Conservation (phyloP, 805 yeast genomes). For the Lipomyces yamadae region DNA sequence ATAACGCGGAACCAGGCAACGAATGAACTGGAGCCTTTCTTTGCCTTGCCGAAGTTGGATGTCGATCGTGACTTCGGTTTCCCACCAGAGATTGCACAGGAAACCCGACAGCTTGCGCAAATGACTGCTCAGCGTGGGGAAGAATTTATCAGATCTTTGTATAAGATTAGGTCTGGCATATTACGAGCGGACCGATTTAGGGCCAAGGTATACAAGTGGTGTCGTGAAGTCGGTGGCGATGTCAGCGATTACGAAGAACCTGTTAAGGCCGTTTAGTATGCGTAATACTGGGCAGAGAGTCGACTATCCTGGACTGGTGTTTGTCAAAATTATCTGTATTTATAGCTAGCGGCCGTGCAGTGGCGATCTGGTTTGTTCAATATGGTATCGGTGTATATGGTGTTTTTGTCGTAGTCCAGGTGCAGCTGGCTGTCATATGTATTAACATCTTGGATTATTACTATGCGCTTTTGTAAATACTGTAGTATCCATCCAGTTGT, state of each 20-base stretch:
- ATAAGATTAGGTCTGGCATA: slow-evolving; percentile 73
- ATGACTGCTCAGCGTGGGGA: slow-evolving; percentile 81
- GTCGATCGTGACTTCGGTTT: slow-evolving; percentile 58
- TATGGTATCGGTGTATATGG: slow-evolving; percentile 2
- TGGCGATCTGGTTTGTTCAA: background rate
- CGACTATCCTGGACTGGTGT: background rate
- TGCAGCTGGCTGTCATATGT: background rate
- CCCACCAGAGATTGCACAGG: slow-evolving; percentile 64
- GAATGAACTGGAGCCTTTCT: slow-evolving; percentile 62
- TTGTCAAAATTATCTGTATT: background rate
- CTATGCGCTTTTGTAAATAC: background rate
- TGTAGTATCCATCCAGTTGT: background rate
- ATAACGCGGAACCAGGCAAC: slow-evolving; percentile 43
- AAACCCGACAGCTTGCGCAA: slow-evolving; percentile 72
- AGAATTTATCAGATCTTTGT: slow-evolving; percentile 81
- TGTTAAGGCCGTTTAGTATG: background rate
- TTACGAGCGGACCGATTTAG: slow-evolving; percentile 78
- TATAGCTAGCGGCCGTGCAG: background rate
- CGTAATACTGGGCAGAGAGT: background rate
- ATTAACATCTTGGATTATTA: background rate
- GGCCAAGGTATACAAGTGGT: slow-evolving; percentile 73
- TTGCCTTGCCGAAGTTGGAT: slow-evolving; percentile 60
- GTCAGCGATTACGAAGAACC: slow-evolving; percentile 33
- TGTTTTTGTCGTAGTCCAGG: background rate
- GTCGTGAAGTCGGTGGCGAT: slow-evolving; percentile 37